Percentiles rank a stretch among this genome's conserved stretches.
Conservation (phyloP, 345 rosid genomes). For the Rhodamnia rubescens region DNA sequence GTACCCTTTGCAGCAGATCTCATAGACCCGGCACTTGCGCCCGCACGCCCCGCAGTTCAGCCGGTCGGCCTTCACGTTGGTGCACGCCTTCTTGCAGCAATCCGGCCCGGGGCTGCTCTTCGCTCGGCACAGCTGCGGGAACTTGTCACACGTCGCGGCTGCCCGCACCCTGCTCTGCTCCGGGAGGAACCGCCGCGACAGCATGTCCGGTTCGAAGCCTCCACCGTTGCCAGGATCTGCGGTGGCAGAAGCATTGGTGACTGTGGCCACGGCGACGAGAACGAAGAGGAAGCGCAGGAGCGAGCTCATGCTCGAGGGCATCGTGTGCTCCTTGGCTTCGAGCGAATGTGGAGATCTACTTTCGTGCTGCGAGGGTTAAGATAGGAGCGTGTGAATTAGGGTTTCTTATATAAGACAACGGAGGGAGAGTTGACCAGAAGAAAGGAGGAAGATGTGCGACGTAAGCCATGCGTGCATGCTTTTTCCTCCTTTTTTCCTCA, state of each 20-base stretch:
- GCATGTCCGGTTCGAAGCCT: not conserved
- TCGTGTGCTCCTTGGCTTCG: not conserved
- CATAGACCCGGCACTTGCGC: slow-evolving; percentile 15
- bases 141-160: not conserved
- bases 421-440: not conserved
- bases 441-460: not conserved
- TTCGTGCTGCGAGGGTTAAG: not conserved
- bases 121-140: not conserved
- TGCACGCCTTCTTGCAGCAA: slow-evolving; percentile 16
- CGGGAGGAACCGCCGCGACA: not conserved
- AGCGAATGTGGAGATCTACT: not conserved
- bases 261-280: not conserved
- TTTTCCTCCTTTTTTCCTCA: too few species aligned
- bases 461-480: not conserved
- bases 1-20: slow-evolving; percentile 6
- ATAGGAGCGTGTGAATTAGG: not conserved
- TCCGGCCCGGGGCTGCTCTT: slow-evolving; percentile 5
- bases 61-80: slow-evolving; percentile 1
- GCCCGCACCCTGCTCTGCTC: not conserved
- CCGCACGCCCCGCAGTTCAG: slow-evolving; percentile 24
- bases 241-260: not conserved
- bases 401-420: not conserved
- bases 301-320: not conserved
- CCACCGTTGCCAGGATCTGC: not conserved
- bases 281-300: not conserved